Conservation (phyloP, 352 stramenopile genomes). For the Lagenidium giganteum region DNA sequence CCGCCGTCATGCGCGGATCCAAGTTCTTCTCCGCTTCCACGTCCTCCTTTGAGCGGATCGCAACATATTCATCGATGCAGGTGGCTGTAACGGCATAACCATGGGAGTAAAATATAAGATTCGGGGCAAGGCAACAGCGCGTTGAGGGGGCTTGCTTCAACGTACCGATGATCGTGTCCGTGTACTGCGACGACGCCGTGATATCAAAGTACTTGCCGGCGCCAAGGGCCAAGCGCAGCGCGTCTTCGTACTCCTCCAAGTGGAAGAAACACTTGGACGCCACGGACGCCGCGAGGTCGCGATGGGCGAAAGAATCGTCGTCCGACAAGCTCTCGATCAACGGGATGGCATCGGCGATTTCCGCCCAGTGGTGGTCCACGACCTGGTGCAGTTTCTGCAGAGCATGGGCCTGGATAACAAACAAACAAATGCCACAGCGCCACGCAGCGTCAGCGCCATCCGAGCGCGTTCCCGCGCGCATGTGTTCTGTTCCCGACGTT, state of each 20-base stretch:
- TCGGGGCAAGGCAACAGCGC: too few species aligned
- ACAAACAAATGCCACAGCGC: slow-evolving; percentile 7
- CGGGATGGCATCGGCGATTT: slow-evolving; percentile 86
- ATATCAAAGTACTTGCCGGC: slow-evolving; percentile 94
- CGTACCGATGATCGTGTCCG: slow-evolving; percentile 91
- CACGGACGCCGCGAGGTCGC: slow-evolving; percentile 86
- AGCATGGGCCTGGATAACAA: slow-evolving; percentile 55
- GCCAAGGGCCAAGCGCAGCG: slow-evolving; percentile 90
- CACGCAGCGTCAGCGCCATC: too few species aligned
- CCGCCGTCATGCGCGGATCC: slow-evolving; percentile 86
- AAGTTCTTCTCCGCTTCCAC: slow-evolving; percentile 59
- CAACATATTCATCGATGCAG: slow-evolving; percentile 96
- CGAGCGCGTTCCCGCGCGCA: neutral
- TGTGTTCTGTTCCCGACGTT: too few species aligned
- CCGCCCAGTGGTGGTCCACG: slow-evolving; percentile 91
- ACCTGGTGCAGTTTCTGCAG: slow-evolving; percentile 86
- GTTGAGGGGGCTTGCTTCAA: too few species aligned
- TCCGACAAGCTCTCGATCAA: slow-evolving; percentile 92
- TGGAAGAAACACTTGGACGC: slow-evolving; percentile 97
- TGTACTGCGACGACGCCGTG: slow-evolving; percentile 89
- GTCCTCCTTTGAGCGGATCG: slow-evolving; percentile 67
- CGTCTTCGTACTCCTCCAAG: slow-evolving; percentile 95
- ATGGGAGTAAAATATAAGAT: neutral
- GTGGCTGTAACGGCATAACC: slow-evolving; percentile 40
- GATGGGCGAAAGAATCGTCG: slow-evolving; percentile 81